A percentile compares a stretch with the other conserved stretches of the same genome.
phyloP scores from a whole-genome alignment of 2,329 filamentous ascomycete species.

The Phaeomoniella chlamydospora region DNA sequence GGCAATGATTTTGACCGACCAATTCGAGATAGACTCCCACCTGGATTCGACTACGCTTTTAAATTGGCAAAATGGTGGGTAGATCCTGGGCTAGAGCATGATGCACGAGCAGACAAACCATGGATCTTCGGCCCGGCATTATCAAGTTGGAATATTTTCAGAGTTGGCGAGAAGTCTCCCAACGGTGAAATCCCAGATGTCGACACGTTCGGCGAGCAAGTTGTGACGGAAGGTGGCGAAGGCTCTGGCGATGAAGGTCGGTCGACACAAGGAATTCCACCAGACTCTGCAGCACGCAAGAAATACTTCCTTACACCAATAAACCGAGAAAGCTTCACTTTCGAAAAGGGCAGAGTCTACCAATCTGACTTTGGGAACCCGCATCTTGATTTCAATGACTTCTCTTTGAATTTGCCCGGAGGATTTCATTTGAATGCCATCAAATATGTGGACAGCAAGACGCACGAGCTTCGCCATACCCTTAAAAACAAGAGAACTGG shows the following conservation, averaged over 20 bases:
- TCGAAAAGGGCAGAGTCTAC: conserved; percentile 48
- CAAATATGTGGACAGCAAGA: conserved; percentile 43
- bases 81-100: conserved; percentile 79
- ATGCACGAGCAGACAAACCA: conserved; percentile 74
- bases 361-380: conserved; percentile 73
- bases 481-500: conserved; percentile 65
- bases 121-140: conserved; percentile 75
- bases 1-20: conserved; percentile 93
- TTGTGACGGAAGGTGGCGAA: conserved; percentile 53
- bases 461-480: conserved; percentile 81
- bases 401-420: conserved; percentile 22
- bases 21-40: conserved; percentile 72
- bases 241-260: conserved; percentile 37
- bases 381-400: conserved; percentile 68
- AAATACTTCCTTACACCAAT: conserved; percentile 45
- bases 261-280: conserved; percentile 34
- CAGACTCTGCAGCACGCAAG: conserved; percentile 37
- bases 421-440: conserved; percentile 18
- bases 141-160: conserved; percentile 63
- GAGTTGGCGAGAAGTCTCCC: conserved; percentile 40
- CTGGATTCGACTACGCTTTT: conserved; percentile 73
- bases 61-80: conserved; percentile 80
- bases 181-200: conserved; percentile 11
- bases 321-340: conserved; percentile 42
- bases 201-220: conserved; percentile 32